phyloP scores from a whole-genome alignment of 192 early-diverging fungal species.

The Coemansia sp. region DNA sequence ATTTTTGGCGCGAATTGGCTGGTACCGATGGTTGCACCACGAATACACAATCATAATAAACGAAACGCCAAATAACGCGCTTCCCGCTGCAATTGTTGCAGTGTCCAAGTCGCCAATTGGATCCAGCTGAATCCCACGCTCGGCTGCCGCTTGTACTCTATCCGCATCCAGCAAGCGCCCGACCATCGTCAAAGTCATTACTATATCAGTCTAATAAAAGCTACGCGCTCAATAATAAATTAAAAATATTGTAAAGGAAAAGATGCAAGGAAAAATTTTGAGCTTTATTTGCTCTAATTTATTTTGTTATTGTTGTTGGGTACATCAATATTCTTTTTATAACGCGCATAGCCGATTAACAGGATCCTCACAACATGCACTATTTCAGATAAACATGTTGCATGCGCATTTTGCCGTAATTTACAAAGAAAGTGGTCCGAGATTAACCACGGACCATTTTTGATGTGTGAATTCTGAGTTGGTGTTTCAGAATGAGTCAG shows the following conservation, averaged over 20 bases:
- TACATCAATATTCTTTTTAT: no score
- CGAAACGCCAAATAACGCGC: slow-evolving; percentile 25
- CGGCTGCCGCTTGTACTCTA: slow-evolving; percentile 1
- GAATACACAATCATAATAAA: slow-evolving; percentile 26
- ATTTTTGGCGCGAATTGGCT: slow-evolving; percentile 45
- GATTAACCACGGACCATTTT: no score
- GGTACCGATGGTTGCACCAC: slow-evolving; percentile 38
- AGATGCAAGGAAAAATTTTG: background rate
- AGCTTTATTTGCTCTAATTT: background rate
- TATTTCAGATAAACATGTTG: background rate
- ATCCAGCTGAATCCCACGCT: slow-evolving; percentile 6
- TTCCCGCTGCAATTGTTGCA: slow-evolving; percentile 9
- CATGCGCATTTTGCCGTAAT: slow-evolving; percentile 1
- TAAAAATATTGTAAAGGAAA: slow-evolving; percentile 3
- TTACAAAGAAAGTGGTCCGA: background rate
- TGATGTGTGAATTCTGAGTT: no score
- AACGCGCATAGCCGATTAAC: no score
- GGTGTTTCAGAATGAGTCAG: no score
- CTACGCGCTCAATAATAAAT: background rate
- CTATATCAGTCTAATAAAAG: no score
- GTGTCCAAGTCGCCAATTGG: slow-evolving; percentile 24
- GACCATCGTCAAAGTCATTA: background rate
- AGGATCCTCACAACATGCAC: background rate
- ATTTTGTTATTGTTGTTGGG: no score
- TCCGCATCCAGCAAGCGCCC: background rate